A percentile compares a stretch with the other conserved stretches of the same genome.
phyloP scores from a whole-genome alignment of 768 basidiomycete species.

The Boletus sp. region DNA sequence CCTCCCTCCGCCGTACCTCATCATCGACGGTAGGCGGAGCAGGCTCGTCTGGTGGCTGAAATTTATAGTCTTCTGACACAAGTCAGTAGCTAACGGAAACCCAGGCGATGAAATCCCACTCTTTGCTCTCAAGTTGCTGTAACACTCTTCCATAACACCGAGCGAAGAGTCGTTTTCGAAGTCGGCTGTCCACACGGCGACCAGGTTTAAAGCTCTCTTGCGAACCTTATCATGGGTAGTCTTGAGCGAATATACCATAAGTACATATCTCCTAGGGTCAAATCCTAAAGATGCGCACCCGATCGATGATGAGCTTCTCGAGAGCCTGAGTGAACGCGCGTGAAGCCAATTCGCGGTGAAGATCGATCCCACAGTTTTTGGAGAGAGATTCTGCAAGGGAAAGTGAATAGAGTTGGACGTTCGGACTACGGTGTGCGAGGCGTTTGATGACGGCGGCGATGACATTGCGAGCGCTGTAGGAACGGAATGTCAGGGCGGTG shows the following conservation, averaged over 20 bases:
- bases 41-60: constrained; percentile 57
- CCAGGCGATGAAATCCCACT: constrained; percentile 43
- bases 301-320: constrained; percentile 83
- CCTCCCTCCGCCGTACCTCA: constrained; percentile 78
- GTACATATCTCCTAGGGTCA: not conserved
- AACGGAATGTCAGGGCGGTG: constrained; percentile 14
- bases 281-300: constrained; percentile 47
- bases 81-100: constrained; percentile 10
- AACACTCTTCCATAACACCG: constrained; percentile 89
- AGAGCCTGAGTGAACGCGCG: constrained; percentile 88
- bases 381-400: constrained; percentile 83
- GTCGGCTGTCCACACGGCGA: constrained; percentile 81
- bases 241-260: constrained; percentile 39
- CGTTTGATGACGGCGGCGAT: constrained; percentile 86
- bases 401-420: constrained; percentile 93
- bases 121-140: constrained; percentile 75
- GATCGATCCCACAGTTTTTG: constrained; percentile 81
- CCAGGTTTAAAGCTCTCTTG: constrained; percentile 61
- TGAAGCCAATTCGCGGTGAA: constrained; percentile 85
- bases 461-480: constrained; percentile 77
- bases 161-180: constrained; percentile 78
- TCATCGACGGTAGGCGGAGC: constrained; percentile 72
- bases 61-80: constrained; percentile 58
- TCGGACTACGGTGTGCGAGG: constrained; percentile 89
- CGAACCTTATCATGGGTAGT: constrained; percentile 92